These are phyloP conservation scores for Neonectria sp. DNA, from an alignment of 2,329 filamentous ascomycete species.

Conservation along the genomic window DNA sequence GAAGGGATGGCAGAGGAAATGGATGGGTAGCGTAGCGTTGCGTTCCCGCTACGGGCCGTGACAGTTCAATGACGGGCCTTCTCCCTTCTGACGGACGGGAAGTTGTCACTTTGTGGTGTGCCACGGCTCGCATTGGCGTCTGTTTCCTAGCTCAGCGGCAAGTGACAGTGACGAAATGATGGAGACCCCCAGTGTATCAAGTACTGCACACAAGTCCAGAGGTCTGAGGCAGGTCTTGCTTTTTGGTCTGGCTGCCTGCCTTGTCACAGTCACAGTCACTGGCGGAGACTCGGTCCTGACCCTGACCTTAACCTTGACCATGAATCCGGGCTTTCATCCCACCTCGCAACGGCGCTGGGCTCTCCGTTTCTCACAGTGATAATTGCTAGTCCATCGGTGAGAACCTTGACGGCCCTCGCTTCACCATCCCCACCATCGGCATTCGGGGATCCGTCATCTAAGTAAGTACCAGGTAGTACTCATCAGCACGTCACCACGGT, in stretches of 20 bases:
- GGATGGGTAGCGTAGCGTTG: constrained; percentile 9
- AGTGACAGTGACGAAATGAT: neutral
- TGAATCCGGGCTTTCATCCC: constrained; percentile 5
- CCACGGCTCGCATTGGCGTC: constrained; percentile 23
- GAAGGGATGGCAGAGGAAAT: neutral
- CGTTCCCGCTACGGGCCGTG: constrained; percentile 30
- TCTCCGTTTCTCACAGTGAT: neutral
- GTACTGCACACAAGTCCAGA: constrained; percentile 13
- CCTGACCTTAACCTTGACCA: constrained; percentile 11
- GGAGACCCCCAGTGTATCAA: constrained; percentile 16
- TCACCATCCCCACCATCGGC: constrained; percentile 27
- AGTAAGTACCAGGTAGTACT: constrained; percentile 8
- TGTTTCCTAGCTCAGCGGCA: neutral
- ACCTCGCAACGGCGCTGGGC: neutral
- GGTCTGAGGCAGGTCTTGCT: constrained; percentile 18
- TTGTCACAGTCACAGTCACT: constrained; percentile 10
- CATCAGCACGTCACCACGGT: neutral
- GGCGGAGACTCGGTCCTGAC: neutral
- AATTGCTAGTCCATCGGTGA: constrained; percentile 10
- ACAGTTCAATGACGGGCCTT: constrained; percentile 27
- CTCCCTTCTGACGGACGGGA: constrained; percentile 24
- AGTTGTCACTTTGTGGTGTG: constrained; percentile 12
- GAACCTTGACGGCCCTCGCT: constrained; percentile 28
- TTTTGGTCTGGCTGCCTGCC: neutral
- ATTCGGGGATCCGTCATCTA: constrained; percentile 14